A percentile compares a stretch with the other conserved stretches of the same genome.
Evolutionary conservation across 257 asterid genomes (phyloP).

Genomic region (Petunia secreta): DNA sequence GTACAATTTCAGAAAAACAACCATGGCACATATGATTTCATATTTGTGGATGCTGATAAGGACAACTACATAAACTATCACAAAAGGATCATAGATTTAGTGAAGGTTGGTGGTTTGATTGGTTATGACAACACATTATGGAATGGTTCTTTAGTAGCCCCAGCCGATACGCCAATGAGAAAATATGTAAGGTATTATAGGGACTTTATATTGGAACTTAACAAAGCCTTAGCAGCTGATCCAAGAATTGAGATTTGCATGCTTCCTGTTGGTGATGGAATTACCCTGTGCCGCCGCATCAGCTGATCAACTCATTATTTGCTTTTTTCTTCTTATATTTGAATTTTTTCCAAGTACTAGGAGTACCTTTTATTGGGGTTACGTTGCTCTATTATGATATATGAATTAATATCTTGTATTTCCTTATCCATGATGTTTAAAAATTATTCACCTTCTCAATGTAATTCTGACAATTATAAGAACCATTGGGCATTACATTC

Average conservation of each 20-base stretch:
- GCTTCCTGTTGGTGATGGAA: conserved; percentile 42
- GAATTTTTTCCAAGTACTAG: background rate
- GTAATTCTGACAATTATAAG: no score
- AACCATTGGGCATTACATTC: no score
- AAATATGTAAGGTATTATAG: conserved; percentile 35
- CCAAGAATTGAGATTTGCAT: conserved; percentile 37
- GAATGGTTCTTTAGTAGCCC: conserved; percentile 35
- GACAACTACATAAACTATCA: conserved; percentile 39
- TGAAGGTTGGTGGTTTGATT: conserved; percentile 38
- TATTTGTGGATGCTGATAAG: conserved; percentile 41
- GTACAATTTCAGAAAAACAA: conserved; percentile 18
- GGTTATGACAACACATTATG: conserved; percentile 42
- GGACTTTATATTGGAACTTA: conserved; percentile 34
- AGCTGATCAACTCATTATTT: background rate
- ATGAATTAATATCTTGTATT: no score
- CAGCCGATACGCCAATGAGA: conserved; percentile 31
- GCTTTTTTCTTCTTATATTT: background rate
- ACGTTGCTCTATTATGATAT: no score
- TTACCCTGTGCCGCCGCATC: conserved; percentile 37
- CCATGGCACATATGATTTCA: conserved; percentile 35
- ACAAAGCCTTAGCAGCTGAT: conserved; percentile 35
- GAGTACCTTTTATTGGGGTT: no score
- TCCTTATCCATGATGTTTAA: no score
- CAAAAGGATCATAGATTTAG: conserved; percentile 37
- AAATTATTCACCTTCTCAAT: no score